Conservation (phyloP, 257 asterid genomes). For the Cynanchum wilfordii region DNA sequence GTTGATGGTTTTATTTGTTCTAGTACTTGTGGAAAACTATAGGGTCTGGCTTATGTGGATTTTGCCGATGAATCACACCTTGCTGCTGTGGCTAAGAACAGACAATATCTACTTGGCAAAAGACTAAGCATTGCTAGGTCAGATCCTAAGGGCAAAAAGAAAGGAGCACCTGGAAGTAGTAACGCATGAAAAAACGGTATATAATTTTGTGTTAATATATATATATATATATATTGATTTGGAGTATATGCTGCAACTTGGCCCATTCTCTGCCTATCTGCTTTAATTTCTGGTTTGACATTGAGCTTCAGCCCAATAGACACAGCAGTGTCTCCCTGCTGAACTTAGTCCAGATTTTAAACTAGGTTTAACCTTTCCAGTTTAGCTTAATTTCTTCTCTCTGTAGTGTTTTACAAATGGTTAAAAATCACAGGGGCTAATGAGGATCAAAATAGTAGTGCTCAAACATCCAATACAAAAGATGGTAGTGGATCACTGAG, state of each 20-base stretch:
- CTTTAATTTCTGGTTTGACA: neutral
- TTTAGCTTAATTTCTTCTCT: neutral
- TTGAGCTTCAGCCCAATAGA: neutral
- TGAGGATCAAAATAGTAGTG: constrained; percentile 17
- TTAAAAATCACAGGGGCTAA: constrained; percentile 29
- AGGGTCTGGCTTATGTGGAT: constrained; percentile 96
- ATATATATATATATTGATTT: neutral
- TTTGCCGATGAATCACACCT: constrained; percentile 82
- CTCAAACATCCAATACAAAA: constrained; percentile 22
- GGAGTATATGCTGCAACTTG: neutral
- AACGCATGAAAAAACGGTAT: constrained; percentile 37
- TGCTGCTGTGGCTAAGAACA: constrained; percentile 70
- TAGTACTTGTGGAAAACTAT: constrained; percentile 16
- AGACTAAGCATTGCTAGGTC: constrained; percentile 66
- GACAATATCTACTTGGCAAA: constrained; percentile 53
- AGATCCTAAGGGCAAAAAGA: constrained; percentile 64
- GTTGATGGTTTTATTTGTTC: neutral
- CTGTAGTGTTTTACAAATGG: neutral
- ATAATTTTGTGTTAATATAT: constrained; percentile 2
- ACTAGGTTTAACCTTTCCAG: neutral
- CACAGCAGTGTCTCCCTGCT: neutral
- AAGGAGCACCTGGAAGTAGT: constrained; percentile 32
- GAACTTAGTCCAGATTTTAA: neutral
- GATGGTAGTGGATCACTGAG: constrained; percentile 25
- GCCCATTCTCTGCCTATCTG: neutral